A percentile compares a stretch with the other conserved stretches of the same genome.
phyloP scores from a whole-genome alignment of 1,139 yeast genomes.

The Meyerozyma guilliermondii region DNA sequence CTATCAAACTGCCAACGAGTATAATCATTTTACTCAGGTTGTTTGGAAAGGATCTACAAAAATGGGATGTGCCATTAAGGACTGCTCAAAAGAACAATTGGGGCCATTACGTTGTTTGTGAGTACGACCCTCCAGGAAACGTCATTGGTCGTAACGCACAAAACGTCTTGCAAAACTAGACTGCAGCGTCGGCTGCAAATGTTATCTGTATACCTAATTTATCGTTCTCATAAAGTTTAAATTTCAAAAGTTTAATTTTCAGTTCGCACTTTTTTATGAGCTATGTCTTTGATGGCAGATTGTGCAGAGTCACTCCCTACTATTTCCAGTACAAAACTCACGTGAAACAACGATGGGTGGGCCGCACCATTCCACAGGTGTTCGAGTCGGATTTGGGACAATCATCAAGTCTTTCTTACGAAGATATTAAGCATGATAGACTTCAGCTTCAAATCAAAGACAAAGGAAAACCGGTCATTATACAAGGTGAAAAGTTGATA shows the following conservation, averaged over 20 bases:
- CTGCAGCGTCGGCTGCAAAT: not conserved
- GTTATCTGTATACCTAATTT: not conserved
- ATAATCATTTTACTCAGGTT: slow-evolving; percentile 82
- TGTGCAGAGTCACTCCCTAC: slow-evolving; percentile 46
- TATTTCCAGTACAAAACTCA: slow-evolving; percentile 33
- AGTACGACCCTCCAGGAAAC: slow-evolving; percentile 13
- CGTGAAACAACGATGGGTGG: slow-evolving; percentile 48
- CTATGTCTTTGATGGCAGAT: slow-evolving; percentile 30
- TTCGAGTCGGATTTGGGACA: slow-evolving; percentile 44
- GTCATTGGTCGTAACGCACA: slow-evolving; percentile 7
- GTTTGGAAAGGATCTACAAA: slow-evolving; percentile 70
- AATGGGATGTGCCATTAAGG: slow-evolving; percentile 67
- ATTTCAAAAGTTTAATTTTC: too few species aligned
- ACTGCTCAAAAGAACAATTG: slow-evolving; percentile 24
- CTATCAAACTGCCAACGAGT: slow-evolving; percentile 12
- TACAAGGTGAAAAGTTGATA: slow-evolving; percentile 19
- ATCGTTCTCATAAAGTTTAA: too few species aligned
- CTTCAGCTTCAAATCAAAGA: not conserved
- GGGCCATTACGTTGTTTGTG: slow-evolving; percentile 12
- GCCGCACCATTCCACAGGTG: slow-evolving; percentile 37
- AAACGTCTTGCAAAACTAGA: slow-evolving; percentile 9
- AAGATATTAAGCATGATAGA: slow-evolving; percentile 17
- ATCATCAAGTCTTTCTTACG: slow-evolving; percentile 14
- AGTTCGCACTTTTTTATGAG: not conserved
- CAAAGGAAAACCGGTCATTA: slow-evolving; percentile 8